phyloP scores from a whole-genome alignment of 23 red algal genomes.

The Gracilariopsis chorda region DNA sequence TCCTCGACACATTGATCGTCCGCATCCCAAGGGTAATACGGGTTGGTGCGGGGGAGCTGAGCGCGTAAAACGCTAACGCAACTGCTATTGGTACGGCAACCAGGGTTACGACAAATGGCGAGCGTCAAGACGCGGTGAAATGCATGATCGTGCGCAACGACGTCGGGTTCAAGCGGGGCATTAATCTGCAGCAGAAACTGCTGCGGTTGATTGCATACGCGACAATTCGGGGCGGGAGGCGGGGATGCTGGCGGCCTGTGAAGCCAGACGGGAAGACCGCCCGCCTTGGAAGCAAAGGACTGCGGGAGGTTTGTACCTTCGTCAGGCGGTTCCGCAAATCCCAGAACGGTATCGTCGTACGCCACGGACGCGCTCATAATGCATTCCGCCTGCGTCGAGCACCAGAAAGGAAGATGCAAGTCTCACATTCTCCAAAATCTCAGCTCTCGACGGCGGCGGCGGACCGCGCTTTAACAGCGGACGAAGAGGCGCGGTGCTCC shows the following conservation, averaged over 20 bases:
- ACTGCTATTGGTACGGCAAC: background rate
- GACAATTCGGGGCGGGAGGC: background rate
- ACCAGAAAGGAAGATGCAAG: no score
- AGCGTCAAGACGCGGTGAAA: conserved; percentile 71
- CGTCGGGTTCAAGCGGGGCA: conserved; percentile 30
- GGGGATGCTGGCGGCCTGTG: background rate
- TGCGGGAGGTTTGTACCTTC: background rate
- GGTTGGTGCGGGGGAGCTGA: conserved; percentile 33
- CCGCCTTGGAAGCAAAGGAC: conserved; percentile 23
- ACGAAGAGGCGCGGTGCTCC: no score
- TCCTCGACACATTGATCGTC: background rate
- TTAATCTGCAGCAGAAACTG: conserved; percentile 60
- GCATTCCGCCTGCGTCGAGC: no score
- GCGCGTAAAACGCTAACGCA: conserved; percentile 42
- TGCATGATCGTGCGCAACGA: conserved; percentile 39
- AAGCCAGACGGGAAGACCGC: conserved; percentile 26
- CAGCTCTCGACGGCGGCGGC: no score
- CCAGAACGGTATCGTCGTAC: conserved; percentile 10
- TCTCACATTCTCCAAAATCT: no score
- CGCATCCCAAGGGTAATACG: conserved; percentile 22
- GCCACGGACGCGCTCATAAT: background rate
- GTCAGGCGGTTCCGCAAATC: conserved; percentile 20
- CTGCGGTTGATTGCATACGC: conserved; percentile 1
- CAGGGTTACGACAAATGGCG: background rate
- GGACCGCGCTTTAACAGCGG: no score